Conservation (phyloP, 257 asterid species). For the Nicotiana benthamiana region DNA sequence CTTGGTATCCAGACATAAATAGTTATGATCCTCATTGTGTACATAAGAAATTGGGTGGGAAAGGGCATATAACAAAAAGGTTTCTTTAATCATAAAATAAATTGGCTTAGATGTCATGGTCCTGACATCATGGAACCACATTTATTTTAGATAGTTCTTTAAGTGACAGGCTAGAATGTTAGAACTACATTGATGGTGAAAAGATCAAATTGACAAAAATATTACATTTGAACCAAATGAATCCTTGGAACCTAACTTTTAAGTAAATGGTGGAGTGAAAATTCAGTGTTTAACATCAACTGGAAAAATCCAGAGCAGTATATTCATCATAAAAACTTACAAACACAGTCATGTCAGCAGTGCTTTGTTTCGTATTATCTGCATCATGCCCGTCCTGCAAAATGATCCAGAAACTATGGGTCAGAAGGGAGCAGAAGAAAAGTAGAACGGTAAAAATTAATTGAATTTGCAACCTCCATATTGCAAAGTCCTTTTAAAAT, state of each 20-base stretch:
- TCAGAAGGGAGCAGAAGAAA: neutral
- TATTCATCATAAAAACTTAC: conserved; percentile 32
- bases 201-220: neutral
- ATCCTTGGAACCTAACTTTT: neutral
- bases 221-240: neutral
- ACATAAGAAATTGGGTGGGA: too few species aligned
- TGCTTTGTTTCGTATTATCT: conserved; percentile 53
- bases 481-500: neutral
- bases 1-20: too few species aligned
- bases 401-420: neutral
- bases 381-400: conserved; percentile 75
- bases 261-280: neutral
- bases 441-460: neutral
- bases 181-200: neutral
- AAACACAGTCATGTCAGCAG: conserved; percentile 83
- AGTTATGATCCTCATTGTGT: too few species aligned
- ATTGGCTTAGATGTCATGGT: neutral
- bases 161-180: neutral
- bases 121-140: neutral
- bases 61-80: too few species aligned
- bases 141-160: neutral
- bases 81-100: neutral
- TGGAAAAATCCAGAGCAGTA: neutral
- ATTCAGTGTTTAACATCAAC: neutral
- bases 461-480: neutral